Base-by-base conservation (phyloP, 2,329 filamentous ascomycete species). In the Metarhizium anisopliae region DNA sequence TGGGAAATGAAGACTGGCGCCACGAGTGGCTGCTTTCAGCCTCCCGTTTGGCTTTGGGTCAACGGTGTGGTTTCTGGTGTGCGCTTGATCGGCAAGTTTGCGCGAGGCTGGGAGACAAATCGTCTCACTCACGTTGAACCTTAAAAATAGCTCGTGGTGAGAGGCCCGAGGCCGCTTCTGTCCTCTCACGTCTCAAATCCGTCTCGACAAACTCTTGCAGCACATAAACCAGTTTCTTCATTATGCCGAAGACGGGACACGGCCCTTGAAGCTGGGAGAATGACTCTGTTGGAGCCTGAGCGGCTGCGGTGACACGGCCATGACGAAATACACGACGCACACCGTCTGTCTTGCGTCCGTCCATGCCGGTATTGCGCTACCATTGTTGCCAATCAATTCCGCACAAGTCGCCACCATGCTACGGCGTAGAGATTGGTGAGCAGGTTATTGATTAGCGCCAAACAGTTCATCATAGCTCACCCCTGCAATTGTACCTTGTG, bases 391-490 rank as follows among this genome's bases (percentile, higher is more conserved):
- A 25, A 36, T 36, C 7, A 36, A 36, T 10, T 47, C 43, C 43
- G 43, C n/a, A 10, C 43, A 47, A 47, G 18, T 18, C 43, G 43
- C 7, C 43, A 47, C 10, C n/a, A 2, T 47, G 43, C 5, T 25
- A 36, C 43, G n/a, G 8, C 20, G 7, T n/a, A 47, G 7, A 47
- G 20, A 47, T 25, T 47, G 43, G 35, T 8, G 35, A 36, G 13
- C 13, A 36, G 25, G 25, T 25, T 25, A 25, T 25, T 25, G 25
- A 25, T 20, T 54, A 54, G 52, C 52, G 52, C 35, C 51, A 36
- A 54, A 54, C 38, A 47, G 29, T 49, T 52, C 51, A 52, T 50
- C 51, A 53, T n/a, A 47, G 14, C 29, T 30, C 20, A 50, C 30
- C 55, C 55, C 55, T 53, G 55, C 32, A 40, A 47, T 30, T 40